Base-by-base conservation (phyloP, 139 green algal species). In the Penium margaritaceum region DNA sequence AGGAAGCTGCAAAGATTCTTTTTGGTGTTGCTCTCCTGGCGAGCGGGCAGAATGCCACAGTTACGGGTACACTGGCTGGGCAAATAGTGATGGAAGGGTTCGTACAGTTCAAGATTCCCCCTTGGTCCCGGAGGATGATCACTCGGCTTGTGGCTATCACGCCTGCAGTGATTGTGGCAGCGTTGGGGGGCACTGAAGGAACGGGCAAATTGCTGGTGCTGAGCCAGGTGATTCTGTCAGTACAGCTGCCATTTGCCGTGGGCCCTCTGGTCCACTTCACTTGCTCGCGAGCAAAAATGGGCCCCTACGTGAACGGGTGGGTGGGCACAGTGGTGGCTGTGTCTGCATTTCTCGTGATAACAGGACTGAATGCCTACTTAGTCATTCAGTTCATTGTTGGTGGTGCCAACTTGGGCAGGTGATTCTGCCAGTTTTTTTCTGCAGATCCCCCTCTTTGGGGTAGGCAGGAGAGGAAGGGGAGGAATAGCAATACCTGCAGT, bases 81-180 rank as follows among this genome's bases (percentile, higher is more conserved):
- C 89, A 93, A 77, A 88, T 89, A 61, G 88, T 93, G 19, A 90
- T 93, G 84, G 78, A 87, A 29, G 82, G 82, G 24, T 85, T 87
- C 43, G 38, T 87, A 27, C 34, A 84, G 12, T 29, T 85, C 15
- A 67, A 63, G 32, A 58, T 87, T 9, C 55, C 73, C 21, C 63
- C 79, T n/a, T 74, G 54, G 41, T 46, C 78, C 35, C 79, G 82
- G 6, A 51, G 65, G 1, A 67, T 87, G 39, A 29, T 85, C 44
- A 87, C 82, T 33, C 79, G 79, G 34, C 46, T 38, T 33, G 57
- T 71, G 30, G 82, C 82, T 21, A 84, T 87, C 64, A 51, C 83
- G 2, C 82, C 82, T 21, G 70, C 73, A 15, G 51, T 76, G 15
- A 54, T 87, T 9, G 86, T 91, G 15, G 81, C 87, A 1, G 86